Evolutionary conservation across 345 rosid genomes (phyloP), one percentile per base, ranked within the genome.

Genomic region (Gossypium sturtianum): DNA sequence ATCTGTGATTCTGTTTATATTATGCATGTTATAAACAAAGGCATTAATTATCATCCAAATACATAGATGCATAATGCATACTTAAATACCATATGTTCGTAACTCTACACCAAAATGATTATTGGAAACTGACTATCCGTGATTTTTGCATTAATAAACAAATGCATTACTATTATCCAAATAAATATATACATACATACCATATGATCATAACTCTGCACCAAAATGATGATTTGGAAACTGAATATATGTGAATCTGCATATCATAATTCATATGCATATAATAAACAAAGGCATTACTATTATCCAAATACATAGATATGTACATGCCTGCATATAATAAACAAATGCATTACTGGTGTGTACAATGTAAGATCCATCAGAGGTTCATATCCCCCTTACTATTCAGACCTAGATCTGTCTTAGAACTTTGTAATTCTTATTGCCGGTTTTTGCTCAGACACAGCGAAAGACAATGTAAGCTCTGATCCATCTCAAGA

Each of bases 391-490:
- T 27, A 27, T 27, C 29, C 29, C 29, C 29, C 2, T 2, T 27
- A 27, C 29, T 27, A 27, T 27, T 27, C 29, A 27, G 29, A 27
- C 29, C 3, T 27, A 3, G 29, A 27, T 27, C 29, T 27, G 29
- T 27, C 29, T 27, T 27, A 27, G 29, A 27, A 27, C 29, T 27
- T 27, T 27, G 29, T 27, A 27, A 27, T 27, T 78, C 45, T 52
- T 78, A 62, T n/a, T 63, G 63, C 17, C 64, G 74, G 2, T 27
- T 57, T 57, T 69, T 73, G 60, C 38, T 2, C 78, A 85, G 86
- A 64, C 76, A 81, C 58, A 61, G 83, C 44, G 56, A 84, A 85
- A 79, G 78, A 49, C 71, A n/a, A 63, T 74, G 85, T 74, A 75
- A 84, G 78, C 83, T 27, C 29, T 27, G 29, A 27, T 27, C 29